phyloP scores from a whole-genome alignment of 2,329 filamentous ascomycete genomes.

The Neophaeococcomyces aloes region DNA sequence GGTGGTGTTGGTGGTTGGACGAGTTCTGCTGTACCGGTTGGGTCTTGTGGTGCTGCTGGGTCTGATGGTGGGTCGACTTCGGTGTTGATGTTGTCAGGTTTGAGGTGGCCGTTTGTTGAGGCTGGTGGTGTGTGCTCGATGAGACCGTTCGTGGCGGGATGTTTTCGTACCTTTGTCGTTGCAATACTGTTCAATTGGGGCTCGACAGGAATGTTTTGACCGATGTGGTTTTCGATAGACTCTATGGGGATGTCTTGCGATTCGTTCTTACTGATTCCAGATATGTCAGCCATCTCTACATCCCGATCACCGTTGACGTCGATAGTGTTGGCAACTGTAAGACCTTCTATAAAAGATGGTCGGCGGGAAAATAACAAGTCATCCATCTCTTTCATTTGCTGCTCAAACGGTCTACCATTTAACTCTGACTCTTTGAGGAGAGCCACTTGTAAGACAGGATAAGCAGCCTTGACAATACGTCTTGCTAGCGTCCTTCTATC shows the following conservation, averaged over 20 bases:
- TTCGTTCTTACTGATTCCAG: constrained; percentile 21
- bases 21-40: constrained; percentile 15
- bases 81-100: constrained; percentile 19
- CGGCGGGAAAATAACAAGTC: constrained; percentile 48
- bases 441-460: constrained; percentile 65
- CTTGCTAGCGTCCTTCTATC: constrained; percentile 79
- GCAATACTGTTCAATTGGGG: not conserved
- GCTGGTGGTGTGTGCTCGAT: constrained; percentile 21
- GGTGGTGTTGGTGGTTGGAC: constrained; percentile 31
- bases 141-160: not conserved
- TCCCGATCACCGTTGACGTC: not conserved
- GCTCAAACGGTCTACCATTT: constrained; percentile 57
- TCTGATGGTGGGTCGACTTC: not conserved
- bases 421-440: constrained; percentile 73
- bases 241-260: constrained; percentile 1
- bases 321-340: not conserved
- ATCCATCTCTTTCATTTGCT: constrained; percentile 63
- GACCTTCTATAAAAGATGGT: constrained; percentile 36
- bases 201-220: not conserved
- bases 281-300: constrained; percentile 30
- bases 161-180: no score
- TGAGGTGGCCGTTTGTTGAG: constrained; percentile 21
- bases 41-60: not conserved
- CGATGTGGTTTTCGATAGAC: constrained; percentile 7
- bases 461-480: constrained; percentile 73